Evolutionary conservation across 208 protist species (phyloP), one percentile per base, ranked within the genome.

Genomic region (Trypanosomatidae sp.): DNA sequence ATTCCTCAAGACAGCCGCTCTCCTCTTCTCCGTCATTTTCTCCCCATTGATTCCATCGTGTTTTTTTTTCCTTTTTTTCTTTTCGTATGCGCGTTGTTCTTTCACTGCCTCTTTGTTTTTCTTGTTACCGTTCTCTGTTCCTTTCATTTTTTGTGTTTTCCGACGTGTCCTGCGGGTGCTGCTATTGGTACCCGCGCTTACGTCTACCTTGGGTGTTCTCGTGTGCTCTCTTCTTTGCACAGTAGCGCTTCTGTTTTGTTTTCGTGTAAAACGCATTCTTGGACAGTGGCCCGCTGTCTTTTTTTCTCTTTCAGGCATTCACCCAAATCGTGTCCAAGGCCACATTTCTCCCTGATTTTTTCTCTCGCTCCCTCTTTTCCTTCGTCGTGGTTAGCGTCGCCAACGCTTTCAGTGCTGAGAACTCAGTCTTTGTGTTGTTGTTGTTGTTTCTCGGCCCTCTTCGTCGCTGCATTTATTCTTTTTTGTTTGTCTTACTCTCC

Each of bases 81-180:
- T 33, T 71, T 8, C 59, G 66, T 71, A n/a, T 50, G 68, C 44
- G 8, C 33, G 56, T 52, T n/a, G 19, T 53, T 10, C n/a, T 10
- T 66, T 53, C 7, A 25, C 4, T 22, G 13, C 17, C 19, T 13
- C 5, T 5, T 22, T 1, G 47, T 8, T 50, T 50, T 50, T 22
- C 19, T 25, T 25, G 15, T 53, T 7, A 5, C n/a, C 0, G 6
- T 53, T 53, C 50, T 25, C 9, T 25, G 50, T 12, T 53, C 50
- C 50, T 53, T 53, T n/a, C 15, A 8, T 2, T 25, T 17, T 53
- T 3, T 53, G 50, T 25, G 15, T 39, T 39, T 39, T 39, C 36
- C 0, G 36, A 0, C 36, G 36, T 39, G 36, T 39, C 36, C 36
- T 39, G 36, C 3, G 36, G 36, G 36, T 39, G 36, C 36, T 39